These are phyloP conservation scores for Stephania yunnanensis DNA, from an alignment of 164 flowering plant species.

Conservation along the genomic window DNA sequence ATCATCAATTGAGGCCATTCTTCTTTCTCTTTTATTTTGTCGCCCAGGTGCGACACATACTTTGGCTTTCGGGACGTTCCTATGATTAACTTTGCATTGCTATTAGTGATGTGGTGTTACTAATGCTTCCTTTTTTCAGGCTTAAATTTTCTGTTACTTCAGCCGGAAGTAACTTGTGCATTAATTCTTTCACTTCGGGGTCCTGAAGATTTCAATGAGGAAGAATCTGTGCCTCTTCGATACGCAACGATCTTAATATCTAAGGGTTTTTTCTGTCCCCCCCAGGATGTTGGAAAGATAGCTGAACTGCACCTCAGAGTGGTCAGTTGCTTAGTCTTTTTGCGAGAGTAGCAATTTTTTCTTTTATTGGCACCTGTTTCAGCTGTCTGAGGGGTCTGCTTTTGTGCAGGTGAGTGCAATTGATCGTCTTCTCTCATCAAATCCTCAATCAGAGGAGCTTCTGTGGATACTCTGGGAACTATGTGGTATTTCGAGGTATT, in stretches of 20 bases:
- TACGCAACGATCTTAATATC: slow-evolving; percentile 66
- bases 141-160: slow-evolving; percentile 55
- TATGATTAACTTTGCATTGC: not conserved
- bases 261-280: slow-evolving; percentile 74
- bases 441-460: slow-evolving; percentile 71
- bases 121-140: slow-evolving; percentile 38
- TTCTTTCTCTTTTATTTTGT: slow-evolving; percentile 70
- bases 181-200: slow-evolving; percentile 63
- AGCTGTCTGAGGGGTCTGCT: not conserved
- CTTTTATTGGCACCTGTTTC: not conserved
- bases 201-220: slow-evolving; percentile 39
- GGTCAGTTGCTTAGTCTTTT: slow-evolving; percentile 44
- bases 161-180: slow-evolving; percentile 66
- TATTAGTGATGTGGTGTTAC: not conserved
- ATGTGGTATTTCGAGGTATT: slow-evolving; percentile 79
- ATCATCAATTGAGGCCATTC: slow-evolving; percentile 53
- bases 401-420: slow-evolving; percentile 62
- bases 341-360: not conserved
- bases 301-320: slow-evolving; percentile 72
- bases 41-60: slow-evolving; percentile 62
- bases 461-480: slow-evolving; percentile 92
- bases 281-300: slow-evolving; percentile 60
- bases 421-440: slow-evolving; percentile 58
- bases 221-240: slow-evolving; percentile 69
- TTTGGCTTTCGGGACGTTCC: not conserved